These are phyloP conservation scores for Sphaerobolus stellatus DNA, from an alignment of 1,284 basidiomycete species.

Conservation along the genomic window DNA sequence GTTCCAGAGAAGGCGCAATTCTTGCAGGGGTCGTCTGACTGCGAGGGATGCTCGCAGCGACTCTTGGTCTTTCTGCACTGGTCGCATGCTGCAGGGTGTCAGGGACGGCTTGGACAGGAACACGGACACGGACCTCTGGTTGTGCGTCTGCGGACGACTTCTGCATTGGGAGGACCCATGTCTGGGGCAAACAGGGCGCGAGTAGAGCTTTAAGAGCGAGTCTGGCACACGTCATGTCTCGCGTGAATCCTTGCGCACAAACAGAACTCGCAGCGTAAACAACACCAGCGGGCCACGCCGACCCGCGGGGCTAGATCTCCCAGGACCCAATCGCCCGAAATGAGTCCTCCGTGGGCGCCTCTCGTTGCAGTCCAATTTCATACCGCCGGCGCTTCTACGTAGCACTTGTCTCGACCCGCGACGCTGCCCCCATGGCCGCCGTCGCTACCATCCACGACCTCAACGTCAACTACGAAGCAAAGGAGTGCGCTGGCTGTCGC, in stretches of 20 bases:
- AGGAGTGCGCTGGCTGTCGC: slow-evolving; percentile 83
- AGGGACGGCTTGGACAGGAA: background rate
- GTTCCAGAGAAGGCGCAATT: slow-evolving; percentile 64
- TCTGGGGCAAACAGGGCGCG: background rate
- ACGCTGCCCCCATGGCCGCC: slow-evolving; percentile 11
- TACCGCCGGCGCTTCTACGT: background rate
- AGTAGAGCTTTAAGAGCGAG: background rate
- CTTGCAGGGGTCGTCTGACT: slow-evolving; percentile 58
- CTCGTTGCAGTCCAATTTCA: background rate
- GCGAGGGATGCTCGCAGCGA: slow-evolving; percentile 69
- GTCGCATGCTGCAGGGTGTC: slow-evolving; percentile 59
- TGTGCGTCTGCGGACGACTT: slow-evolving; percentile 1
- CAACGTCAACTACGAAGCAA: slow-evolving; percentile 45
- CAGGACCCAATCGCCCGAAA: too few relatives aligned
- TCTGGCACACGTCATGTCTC: too few relatives aligned
- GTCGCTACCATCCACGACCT: slow-evolving; percentile 12
- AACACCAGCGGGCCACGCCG: too few relatives aligned
- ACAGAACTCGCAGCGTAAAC: too few relatives aligned
- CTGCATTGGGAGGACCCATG: background rate
- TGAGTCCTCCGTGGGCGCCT: background rate
- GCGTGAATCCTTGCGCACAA: too few relatives aligned
- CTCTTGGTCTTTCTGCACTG: slow-evolving; percentile 85
- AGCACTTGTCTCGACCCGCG: background rate
- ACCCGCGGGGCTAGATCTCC: too few relatives aligned
- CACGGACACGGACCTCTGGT: slow-evolving; percentile 6